Conservation (phyloP, 2,329 filamentous ascomycete genomes). For the Trichoderma sp. region DNA sequence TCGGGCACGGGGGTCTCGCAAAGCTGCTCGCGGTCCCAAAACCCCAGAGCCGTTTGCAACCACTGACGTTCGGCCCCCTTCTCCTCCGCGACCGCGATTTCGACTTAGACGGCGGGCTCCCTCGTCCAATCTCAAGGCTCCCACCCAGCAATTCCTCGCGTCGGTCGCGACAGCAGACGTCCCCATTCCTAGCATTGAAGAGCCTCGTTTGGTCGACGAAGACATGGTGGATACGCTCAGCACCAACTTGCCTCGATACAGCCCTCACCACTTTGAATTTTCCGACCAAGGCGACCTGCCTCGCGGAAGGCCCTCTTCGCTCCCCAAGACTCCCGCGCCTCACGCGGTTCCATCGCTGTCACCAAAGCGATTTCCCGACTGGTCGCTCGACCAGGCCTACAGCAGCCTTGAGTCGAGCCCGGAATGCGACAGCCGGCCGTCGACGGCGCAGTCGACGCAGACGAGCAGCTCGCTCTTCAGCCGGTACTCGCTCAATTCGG, state of each 20-base stretch:
- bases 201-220: slow-evolving; percentile 50
- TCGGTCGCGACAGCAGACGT: slow-evolving; percentile 66
- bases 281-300: slow-evolving; percentile 36
- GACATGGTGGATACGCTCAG: slow-evolving; percentile 45
- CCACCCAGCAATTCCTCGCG: slow-evolving; percentile 67
- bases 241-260: slow-evolving; percentile 39
- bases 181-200: slow-evolving; percentile 65
- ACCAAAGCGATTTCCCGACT: slow-evolving; percentile 56
- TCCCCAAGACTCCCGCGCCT: slow-evolving; percentile 62
- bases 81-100: slow-evolving; percentile 56
- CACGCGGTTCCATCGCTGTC: slow-evolving; percentile 47
- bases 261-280: slow-evolving; percentile 38
- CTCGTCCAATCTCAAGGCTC: slow-evolving; percentile 55
- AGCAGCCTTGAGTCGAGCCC: slow-evolving; percentile 61
- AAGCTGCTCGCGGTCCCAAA: slow-evolving; percentile 43
- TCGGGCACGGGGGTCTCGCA: slow-evolving; percentile 48
- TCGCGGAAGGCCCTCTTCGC: slow-evolving; percentile 50
- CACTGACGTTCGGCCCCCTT: slow-evolving; percentile 45
- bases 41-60: slow-evolving; percentile 55
- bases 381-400: slow-evolving; percentile 58
- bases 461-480: slow-evolving; percentile 61
- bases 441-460: slow-evolving; percentile 60
- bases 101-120: slow-evolving; percentile 58
- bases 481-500: slow-evolving; percentile 56
- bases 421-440: slow-evolving; percentile 61